Base-by-base conservation (phyloP, 108 stramenopile species). In the Asterionellopsis glacialis region DNA sequence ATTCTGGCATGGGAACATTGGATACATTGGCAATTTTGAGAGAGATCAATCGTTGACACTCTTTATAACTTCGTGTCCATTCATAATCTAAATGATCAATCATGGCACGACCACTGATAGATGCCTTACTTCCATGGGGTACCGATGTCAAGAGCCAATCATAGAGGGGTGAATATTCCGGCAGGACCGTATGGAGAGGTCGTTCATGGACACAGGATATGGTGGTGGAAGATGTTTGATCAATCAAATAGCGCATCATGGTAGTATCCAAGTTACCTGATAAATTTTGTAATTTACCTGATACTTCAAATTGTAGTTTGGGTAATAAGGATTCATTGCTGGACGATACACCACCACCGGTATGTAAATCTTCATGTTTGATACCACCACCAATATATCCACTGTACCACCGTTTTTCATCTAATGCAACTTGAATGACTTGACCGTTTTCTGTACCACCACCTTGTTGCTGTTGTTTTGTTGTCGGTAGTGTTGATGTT, bases 381-480 rank as follows among this genome's bases (percentile, higher is more conserved):
- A 93, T 54, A 1, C 87, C 87, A 11, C 86, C 91, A n/a, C 91
- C 91, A 21, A 87, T 72, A 52, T 89, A 82, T 11, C 89, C 54
- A 23, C 70, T 73, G 61, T 89, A 93, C 91, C 87, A 93, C 11
- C 80, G 80, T 72, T 89, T 89, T 67, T 93, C 91, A 43, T 86
- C 72, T 27, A 93, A 57, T 14, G 69, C 51, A 3, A 89, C 52
- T 68, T 73, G 41, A 4, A 75, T 63, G 0, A 59, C 45, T 48
- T 51, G 55, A 1, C 18, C 28, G 14, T 49, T 43, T 40, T 53
- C 24, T 23, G 45, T 15, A 61, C 44, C 40, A 9, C 40, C 43
- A n/a, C 53, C 21, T 4, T 63, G 22, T 0, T 51, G 18, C 2
- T 3, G 16, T 39, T 41, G 14, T 51, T 64, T 44, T 39, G 48